phyloP scores from a whole-genome alignment of 1,284 basidiomycete species.

The Coniferiporia weirii region DNA sequence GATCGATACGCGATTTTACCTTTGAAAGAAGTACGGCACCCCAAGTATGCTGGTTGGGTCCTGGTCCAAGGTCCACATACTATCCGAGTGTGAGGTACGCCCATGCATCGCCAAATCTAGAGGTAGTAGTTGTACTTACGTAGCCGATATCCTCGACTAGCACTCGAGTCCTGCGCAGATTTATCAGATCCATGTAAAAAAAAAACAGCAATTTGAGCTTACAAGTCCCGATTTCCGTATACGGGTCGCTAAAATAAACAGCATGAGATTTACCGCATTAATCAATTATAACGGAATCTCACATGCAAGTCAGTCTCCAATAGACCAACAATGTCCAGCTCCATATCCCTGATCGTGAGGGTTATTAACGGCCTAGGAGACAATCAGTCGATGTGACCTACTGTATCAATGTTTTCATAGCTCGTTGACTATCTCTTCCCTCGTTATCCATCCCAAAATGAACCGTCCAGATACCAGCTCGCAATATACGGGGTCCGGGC shows the following conservation, averaged over 20 bases:
- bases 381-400: conserved; percentile 24
- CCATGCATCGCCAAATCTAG: not conserved
- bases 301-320: conserved; percentile 87
- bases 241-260: conserved; percentile 58
- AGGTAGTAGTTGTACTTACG: conserved; percentile 38
- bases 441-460: conserved; percentile 86
- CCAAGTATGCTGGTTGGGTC: conserved; percentile 90
- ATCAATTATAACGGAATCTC: conserved; percentile 26
- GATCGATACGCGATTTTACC: conserved; percentile 31
- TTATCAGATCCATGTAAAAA: conserved; percentile 7
- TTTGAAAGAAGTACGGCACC: conserved; percentile 82
- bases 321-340: conserved; percentile 78
- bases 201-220: conserved; percentile 26
- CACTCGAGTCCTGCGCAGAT: conserved; percentile 56
- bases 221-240: conserved; percentile 88
- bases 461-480: conserved; percentile 91
- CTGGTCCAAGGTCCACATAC: conserved; percentile 82
- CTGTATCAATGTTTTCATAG: conserved; percentile 71
- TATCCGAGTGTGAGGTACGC: conserved; percentile 26
- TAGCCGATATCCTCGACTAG: conserved; percentile 79
- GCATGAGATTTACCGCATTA: not conserved
- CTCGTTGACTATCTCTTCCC: conserved; percentile 78
- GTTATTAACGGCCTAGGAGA: not conserved
- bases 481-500: conserved; percentile 63
- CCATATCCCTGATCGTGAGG: conserved; percentile 55